These are phyloP conservation scores for Ophiorrhiza pumila DNA, from an alignment of 257 asterid genomes.

Conservation along the genomic window DNA sequence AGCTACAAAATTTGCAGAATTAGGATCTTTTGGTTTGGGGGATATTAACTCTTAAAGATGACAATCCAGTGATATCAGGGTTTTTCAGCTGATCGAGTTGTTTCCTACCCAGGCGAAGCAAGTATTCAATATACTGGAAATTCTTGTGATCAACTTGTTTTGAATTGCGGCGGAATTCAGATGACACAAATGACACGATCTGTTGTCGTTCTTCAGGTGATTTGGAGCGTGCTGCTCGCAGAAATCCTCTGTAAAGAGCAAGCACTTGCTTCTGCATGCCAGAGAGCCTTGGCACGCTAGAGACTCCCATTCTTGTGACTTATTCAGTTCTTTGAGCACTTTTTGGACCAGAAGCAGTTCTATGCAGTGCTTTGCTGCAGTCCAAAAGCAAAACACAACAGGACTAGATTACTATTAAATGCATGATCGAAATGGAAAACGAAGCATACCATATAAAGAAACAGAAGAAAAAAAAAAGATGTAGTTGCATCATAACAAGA, in stretches of 20 bases:
- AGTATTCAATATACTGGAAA: conserved; percentile 72
- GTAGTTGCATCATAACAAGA: neutral
- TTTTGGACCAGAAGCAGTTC: neutral
- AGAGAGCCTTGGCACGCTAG: conserved; percentile 63
- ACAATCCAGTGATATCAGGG: conserved; percentile 59
- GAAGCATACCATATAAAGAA: neutral
- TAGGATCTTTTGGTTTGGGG: conserved; percentile 31
- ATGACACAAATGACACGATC: conserved; percentile 61
- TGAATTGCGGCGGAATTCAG: conserved; percentile 66
- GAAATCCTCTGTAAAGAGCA: conserved; percentile 70
- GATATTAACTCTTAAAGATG: conserved; percentile 43
- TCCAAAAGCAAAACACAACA: neutral
- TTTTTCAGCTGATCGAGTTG: conserved; percentile 83
- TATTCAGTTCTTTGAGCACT: neutral
- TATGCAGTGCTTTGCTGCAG: neutral
- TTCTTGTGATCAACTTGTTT: conserved; percentile 70
- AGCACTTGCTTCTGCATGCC: conserved; percentile 95
- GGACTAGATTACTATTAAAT: neutral
- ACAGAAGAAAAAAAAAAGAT: neutral
- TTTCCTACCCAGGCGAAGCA: conserved; percentile 71
- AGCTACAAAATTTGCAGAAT: neutral
- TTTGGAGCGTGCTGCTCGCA: conserved; percentile 76
- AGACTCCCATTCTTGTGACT: conserved; percentile 49
- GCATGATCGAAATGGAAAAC: neutral
- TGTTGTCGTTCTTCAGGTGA: conserved; percentile 61